Evolutionary conservation across 2,329 filamentous ascomycete species (phyloP), one percentile per base, ranked within the genome.

Genomic region (Mariannaea elegans): DNA sequence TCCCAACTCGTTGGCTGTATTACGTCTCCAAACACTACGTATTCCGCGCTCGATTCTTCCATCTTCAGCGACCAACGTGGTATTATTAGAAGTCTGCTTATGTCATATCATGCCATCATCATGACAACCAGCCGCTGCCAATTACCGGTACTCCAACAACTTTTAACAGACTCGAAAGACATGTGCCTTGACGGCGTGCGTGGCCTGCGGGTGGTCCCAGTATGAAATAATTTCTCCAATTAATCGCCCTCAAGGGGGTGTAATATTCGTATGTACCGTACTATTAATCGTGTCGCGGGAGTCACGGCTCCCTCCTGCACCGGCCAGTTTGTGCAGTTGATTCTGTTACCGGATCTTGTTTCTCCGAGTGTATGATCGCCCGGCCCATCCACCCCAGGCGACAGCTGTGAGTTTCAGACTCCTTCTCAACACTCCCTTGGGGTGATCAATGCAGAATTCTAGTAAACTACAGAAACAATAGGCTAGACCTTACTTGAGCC

Each of bases 331-430:
- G 24, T 51, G 31, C 32, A 46, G 34, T 38, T 32, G 41, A 31
- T 6, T 58, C 48, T 58, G 56, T 47, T 48, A 59, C 56, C 56
- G 56, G 56, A 53, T 59, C 34, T 21, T 23, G 42, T 13, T 18
- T 19, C 56, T 53, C 56, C 56, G 56, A 13, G 34, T 38, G 56
- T 59, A 23, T 53, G 42, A 53, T 59, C 48, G 56, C 5, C 48
- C 27, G n/a, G 34, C 16, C 39, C 34, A 27, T 47, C 18, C 16
- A 18, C 42, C 16, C 14, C n/a, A 47, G 27, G 21, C 44, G 44
- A 31, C 39, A 13, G 27, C n/a, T 14, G 18, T 19, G 23, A 13
- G 56, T 54, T 59, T 54, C 56, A 54, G 49, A 16, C 49, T 48
- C 36, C 21, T 47, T 19, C 32, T 47, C 32, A 7, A 23, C 46